Conservation (phyloP, 345 rosid species). For the Geranium brycei region DNA sequence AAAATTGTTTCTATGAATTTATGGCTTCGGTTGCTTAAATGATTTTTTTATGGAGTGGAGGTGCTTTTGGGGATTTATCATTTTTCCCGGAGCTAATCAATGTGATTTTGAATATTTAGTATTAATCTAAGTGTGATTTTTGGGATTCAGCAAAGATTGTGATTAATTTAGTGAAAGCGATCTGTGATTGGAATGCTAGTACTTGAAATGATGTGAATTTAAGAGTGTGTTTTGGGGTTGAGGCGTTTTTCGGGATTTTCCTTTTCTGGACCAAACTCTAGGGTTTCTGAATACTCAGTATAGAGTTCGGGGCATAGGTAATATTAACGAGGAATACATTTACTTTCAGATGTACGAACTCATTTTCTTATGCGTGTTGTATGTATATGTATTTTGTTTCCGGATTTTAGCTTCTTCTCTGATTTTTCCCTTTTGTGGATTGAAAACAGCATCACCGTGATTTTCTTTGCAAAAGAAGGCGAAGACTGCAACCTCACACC, state of each 20-base stretch:
- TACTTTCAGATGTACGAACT: neutral
- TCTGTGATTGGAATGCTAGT: too few species aligned
- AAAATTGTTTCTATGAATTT: neutral
- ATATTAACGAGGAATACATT: neutral
- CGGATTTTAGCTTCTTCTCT: neutral
- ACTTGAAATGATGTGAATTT: too few species aligned
- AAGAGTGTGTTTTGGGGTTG: too few species aligned
- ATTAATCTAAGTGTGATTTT: too few species aligned
- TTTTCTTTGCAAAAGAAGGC: constrained; percentile 37
- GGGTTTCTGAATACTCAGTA: too few species aligned
- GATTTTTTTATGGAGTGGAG: neutral
- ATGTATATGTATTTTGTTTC: neutral
- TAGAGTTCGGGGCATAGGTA: too few species aligned
- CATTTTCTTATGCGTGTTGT: neutral
- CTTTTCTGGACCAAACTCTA: too few species aligned
- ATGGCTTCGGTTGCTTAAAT: neutral
- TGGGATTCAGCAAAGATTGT: too few species aligned
- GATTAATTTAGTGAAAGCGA: too few species aligned
- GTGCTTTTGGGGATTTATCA: too few species aligned
- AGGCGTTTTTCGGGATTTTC: too few species aligned
- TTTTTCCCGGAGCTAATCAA: neutral
- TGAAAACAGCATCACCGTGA: constrained; percentile 29
- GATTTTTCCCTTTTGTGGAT: neutral
- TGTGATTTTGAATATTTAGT: neutral
- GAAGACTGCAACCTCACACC: constrained; percentile 24